These are phyloP conservation scores for Panellus pusillus DNA, from an alignment of 768 basidiomycete species.

Conservation along the genomic window DNA sequence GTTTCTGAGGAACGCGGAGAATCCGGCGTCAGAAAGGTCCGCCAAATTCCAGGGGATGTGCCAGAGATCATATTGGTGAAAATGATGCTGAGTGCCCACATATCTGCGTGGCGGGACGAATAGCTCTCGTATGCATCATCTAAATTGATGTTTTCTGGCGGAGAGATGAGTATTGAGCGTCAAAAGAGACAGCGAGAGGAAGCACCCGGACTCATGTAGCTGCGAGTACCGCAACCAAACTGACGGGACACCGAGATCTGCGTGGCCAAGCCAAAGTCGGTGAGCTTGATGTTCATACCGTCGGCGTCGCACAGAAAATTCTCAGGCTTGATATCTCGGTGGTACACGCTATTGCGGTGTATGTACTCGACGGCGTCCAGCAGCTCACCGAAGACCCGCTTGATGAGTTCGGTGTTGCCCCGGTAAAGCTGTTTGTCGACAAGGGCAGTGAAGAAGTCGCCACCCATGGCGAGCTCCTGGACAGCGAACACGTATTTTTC, in stretches of 20 bases:
- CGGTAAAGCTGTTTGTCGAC: constrained; percentile 37
- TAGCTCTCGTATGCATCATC: not conserved
- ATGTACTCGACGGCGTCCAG: constrained; percentile 56
- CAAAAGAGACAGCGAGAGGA: not conserved
- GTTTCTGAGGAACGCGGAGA: constrained; percentile 4
- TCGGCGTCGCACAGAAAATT: constrained; percentile 57
- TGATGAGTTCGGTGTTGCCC: constrained; percentile 48
- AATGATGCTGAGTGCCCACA: constrained; percentile 7
- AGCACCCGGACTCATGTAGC: constrained; percentile 14
- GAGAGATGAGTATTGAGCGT: not conserved
- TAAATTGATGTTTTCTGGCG: not conserved
- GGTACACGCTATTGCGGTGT: constrained; percentile 53
- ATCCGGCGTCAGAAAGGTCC: not conserved
- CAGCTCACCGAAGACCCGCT: constrained; percentile 50
- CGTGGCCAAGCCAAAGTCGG: constrained; percentile 56
- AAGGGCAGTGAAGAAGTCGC: constrained; percentile 52
- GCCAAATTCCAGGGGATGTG: constrained; percentile 5
- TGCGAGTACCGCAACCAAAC: constrained; percentile 7
- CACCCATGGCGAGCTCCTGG: constrained; percentile 33
- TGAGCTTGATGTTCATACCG: constrained; percentile 43
- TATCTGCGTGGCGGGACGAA: not conserved
- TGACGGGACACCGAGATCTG: not conserved
- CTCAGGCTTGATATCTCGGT: constrained; percentile 62
- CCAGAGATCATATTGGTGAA: constrained; percentile 5
- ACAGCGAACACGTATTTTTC: constrained; percentile 53